Evolutionary conservation across 768 basidiomycete genomes (phyloP), one percentile per base, ranked within the genome.

Genomic region (Harrya chromipes): DNA sequence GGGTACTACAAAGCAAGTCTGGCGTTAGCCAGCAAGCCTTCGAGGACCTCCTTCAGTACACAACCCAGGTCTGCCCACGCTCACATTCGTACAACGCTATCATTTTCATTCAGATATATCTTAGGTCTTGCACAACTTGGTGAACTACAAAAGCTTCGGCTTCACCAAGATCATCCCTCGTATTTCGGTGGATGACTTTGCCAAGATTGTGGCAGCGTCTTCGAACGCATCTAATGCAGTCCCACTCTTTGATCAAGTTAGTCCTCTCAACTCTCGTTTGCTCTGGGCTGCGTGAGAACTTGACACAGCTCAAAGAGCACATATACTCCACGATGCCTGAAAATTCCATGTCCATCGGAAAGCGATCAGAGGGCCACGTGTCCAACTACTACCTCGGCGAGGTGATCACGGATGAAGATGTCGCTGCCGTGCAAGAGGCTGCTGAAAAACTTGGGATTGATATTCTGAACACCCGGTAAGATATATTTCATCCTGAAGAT

Each of bases 141-240:
- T 58, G 20, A 92, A 92, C 68, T 91, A 83, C 70, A 88, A 81
- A 64, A 79, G 76, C 3, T 94, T 94, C 54, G 91, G 91, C 1
- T 87, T 86, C 61, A 88, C 87, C 37, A 94, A 94, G 71, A 86
- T 94, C 56, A 63, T 91, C 41, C 90, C 92, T 19, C 84, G 92
- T 19, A 59, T 88, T 40, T 59, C 80, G 2, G 59, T 74, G 20
- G 75, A 72, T 14, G 82, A 80, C 57, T 91, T 94, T 60, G 78
- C 75, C 35, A 74, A 72, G 6, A 80, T 87, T 29, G 73, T 92
- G 16, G 66, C 72, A 17, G 72, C 74, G 7, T 90, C 87, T n/a
- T 70, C 71, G 10, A 85, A 85, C 53, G 74, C 77, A 4, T 58
- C 74, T 1, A 72, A 78, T 41, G 83, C 85, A 1, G 45, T 76